These are phyloP conservation scores for Paramecium bursaria DNA, from an alignment of 73 alveolate species.

Conservation along the genomic window DNA sequence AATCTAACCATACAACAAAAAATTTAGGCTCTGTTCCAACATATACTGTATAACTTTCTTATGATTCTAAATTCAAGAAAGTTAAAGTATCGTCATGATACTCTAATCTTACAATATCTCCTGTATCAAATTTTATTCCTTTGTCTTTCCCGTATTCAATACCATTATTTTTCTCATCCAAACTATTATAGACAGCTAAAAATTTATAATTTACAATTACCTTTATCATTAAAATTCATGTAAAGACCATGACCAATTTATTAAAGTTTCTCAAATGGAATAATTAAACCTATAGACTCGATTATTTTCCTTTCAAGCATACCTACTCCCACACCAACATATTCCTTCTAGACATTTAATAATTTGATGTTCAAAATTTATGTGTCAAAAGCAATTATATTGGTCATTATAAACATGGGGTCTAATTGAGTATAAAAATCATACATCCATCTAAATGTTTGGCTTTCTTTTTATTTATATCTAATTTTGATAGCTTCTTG, in stretches of 20 bases:
- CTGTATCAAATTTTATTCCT: neutral
- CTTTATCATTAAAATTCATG: slow-evolving; percentile 50
- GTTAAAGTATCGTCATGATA: neutral
- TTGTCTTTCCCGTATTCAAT: slow-evolving; percentile 28
- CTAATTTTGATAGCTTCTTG: neutral
- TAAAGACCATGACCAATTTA: slow-evolving; percentile 26
- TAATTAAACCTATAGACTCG: slow-evolving; percentile 26
- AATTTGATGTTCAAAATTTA: too few relatives aligned
- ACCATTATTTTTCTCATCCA: slow-evolving; percentile 53
- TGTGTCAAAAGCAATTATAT: too few relatives aligned
- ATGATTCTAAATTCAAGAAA: neutral
- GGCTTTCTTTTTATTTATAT: neutral
- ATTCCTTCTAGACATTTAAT: too few relatives aligned
- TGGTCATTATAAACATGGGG: slow-evolving; percentile 46
- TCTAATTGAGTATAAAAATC: neutral
- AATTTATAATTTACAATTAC: too few relatives aligned
- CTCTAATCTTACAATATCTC: neutral
- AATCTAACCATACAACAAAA: slow-evolving; percentile 42
- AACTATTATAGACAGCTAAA: slow-evolving; percentile 48
- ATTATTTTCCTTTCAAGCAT: neutral
- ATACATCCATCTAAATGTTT: slow-evolving; percentile 49
- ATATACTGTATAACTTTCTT: neutral
- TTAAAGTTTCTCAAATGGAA: slow-evolving; percentile 20
- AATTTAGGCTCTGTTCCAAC: neutral
- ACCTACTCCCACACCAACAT: slow-evolving; percentile 45